Conservation (phyloP, 768 basidiomycete genomes). For the Dictyophora rubrovolvata region DNA sequence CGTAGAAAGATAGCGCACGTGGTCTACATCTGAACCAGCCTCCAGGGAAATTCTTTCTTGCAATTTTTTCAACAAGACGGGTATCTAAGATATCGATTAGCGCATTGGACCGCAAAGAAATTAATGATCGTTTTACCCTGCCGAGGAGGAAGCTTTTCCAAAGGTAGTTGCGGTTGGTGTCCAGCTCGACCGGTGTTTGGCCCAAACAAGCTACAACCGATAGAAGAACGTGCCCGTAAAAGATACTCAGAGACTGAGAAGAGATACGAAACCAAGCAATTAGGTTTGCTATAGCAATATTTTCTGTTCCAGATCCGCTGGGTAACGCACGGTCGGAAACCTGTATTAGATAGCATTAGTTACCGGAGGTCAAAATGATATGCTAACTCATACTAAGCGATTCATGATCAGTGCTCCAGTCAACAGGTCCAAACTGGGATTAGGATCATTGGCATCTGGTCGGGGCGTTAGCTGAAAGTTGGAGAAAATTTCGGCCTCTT, state of each 20-base stretch:
- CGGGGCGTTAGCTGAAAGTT: conserved; percentile 48
- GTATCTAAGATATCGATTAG: conserved; percentile 36
- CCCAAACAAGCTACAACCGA: conserved; percentile 54
- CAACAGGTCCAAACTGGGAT: conserved; percentile 54
- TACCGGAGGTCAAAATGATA: background rate
- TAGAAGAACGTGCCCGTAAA: conserved; percentile 58
- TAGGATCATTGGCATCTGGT: conserved; percentile 44
- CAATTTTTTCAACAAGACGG: conserved; percentile 45
- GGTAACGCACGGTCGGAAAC: conserved; percentile 46
- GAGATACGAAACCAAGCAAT: conserved; percentile 50
- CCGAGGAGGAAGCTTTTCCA: conserved; percentile 70
- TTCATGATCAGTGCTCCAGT: conserved; percentile 53
- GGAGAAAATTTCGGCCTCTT: conserved; percentile 65
- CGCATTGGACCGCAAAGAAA: conserved; percentile 3
- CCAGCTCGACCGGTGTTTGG: conserved; percentile 28
- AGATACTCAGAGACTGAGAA: conserved; percentile 51
- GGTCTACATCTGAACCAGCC: conserved; percentile 41
- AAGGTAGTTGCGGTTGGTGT: conserved; percentile 28
- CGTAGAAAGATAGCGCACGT: conserved; percentile 32
- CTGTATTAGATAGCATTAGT: conserved; percentile 24
- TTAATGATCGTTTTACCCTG: conserved; percentile 33
- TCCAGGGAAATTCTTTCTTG: conserved; percentile 44
- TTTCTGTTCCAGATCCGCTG: conserved; percentile 53
- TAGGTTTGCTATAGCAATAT: conserved; percentile 41
- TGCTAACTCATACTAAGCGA: conserved; percentile 39